Conservation (phyloP, 768 basidiomycete species). For the Mycena indigotica region DNA sequence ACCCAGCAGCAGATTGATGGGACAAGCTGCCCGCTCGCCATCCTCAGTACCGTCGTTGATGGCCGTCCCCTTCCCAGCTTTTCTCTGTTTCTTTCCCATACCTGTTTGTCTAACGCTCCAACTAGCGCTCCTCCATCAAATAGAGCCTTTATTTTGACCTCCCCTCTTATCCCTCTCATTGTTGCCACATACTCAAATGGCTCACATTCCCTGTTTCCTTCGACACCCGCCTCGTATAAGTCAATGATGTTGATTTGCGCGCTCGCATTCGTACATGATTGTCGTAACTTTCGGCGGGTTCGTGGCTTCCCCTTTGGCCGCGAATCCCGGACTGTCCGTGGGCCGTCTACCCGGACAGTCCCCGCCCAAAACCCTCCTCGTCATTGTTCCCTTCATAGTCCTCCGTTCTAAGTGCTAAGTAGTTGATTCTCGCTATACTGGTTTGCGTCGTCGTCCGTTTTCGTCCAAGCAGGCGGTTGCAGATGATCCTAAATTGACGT, state of each 20-base stretch:
- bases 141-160: slow-evolving; percentile 22
- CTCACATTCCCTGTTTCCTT: background rate
- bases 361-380: slow-evolving; percentile 25
- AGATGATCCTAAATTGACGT: background rate
- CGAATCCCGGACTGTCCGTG: background rate
- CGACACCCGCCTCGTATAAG: slow-evolving; percentile 15
- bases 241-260: slow-evolving; percentile 3
- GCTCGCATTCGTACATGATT: slow-evolving; percentile 2
- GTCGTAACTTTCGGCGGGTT: slow-evolving; percentile 14
- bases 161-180: slow-evolving; percentile 20
- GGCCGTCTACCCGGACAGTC: slow-evolving; percentile 24
- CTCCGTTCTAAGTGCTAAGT: slow-evolving; percentile 7
- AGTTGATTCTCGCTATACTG: slow-evolving; percentile 6
- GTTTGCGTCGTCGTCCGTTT: background rate
- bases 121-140: slow-evolving; percentile 37
- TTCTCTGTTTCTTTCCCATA: slow-evolving; percentile 17
- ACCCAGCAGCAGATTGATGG: slow-evolving; percentile 24
- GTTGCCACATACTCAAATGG: slow-evolving; percentile 27
- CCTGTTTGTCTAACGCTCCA: slow-evolving; percentile 25
- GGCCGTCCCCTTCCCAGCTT: slow-evolving; percentile 8
- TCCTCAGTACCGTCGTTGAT: slow-evolving; percentile 27
- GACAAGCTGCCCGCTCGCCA: slow-evolving; percentile 35
- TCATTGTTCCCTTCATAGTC: slow-evolving; percentile 17
- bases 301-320: slow-evolving; percentile 6
- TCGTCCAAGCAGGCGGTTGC: background rate